Evolutionary conservation across 805 yeast species (phyloP), one percentile per base, ranked within the genome.

Genomic region (Ogataea minuta): DNA sequence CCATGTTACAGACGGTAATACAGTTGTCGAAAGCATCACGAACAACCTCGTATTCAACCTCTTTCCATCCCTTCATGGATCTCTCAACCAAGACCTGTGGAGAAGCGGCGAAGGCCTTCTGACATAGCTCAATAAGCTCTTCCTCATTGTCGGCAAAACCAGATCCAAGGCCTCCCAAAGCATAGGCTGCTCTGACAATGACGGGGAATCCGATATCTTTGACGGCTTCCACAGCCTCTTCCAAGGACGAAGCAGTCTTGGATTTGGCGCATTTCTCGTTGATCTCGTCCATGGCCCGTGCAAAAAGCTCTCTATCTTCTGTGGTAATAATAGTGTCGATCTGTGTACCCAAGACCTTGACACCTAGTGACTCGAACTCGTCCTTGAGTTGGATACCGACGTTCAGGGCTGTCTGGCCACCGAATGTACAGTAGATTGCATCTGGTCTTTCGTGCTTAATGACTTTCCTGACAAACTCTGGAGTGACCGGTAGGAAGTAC

Each of bases 1-100:
- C 99, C 99, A 91, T 91, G 71, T 91, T 91, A 77, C 99, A 91
- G 48, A 91, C 99, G 34, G 99, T 91, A 57, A 91, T 88, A 81
- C 99, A 91, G 78, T 91, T 91, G 66, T 88, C 97, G 56, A 80
- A 84, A 36, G 95, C 90, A 69, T 91, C 99, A 67, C 99, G 88
- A 39, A 91, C 99, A 65, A 91, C 99, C 69, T 91, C 99, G 66
- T 91, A 91, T 70, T 91, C 99, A 56, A 91, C 85, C 71, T 91
- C 99, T 66, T 91, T 91, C 99, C 99, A 91, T 49, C 99, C 99
- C 71, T 93, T 93, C 95, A 91, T 86, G 32, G 96, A 88, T 62
- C 81, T 80, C 72, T 91, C 99, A 48, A 91, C 93, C 49, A 91
- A 74, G 41, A 91, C 95, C 71, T 91, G 99, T 9, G 99, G 97